A percentile compares a stretch with the other conserved stretches of the same genome.
Conservation (phyloP, 1,139 yeast species). For the Suhomyces bokatorum region DNA sequence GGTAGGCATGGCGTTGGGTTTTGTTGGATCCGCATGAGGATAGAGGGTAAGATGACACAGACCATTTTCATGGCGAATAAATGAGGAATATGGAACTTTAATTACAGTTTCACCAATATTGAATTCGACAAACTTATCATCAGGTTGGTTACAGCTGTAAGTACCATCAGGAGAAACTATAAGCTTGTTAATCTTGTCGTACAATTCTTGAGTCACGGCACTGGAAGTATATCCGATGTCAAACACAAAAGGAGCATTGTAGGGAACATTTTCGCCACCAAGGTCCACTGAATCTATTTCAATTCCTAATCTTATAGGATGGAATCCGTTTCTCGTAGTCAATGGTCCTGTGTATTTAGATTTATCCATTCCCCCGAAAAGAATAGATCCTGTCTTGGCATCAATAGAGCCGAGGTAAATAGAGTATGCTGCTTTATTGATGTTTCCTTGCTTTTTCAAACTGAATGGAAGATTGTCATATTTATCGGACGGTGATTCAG, state of each 20-base stretch:
- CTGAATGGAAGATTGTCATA: constrained; percentile 24
- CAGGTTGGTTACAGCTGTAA: constrained; percentile 4
- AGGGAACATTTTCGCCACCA: neutral
- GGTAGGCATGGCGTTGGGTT: constrained; percentile 6
- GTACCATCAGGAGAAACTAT: neutral
- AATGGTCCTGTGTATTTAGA: too few species aligned
- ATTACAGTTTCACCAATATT: constrained; percentile 4
- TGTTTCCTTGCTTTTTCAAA: constrained; percentile 23
- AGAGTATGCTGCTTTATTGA: constrained; percentile 21
- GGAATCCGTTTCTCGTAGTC: neutral
- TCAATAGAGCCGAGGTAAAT: constrained; percentile 16
- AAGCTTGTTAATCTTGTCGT: neutral
- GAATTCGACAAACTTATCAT: neutral
- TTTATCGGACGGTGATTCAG: neutral
- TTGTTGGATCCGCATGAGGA: neutral
- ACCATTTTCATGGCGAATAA: neutral
- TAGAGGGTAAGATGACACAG: neutral
- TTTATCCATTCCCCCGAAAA: too few species aligned
- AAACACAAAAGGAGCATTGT: neutral
- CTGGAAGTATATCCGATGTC: constrained; percentile 6
- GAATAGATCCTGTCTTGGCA: too few species aligned
- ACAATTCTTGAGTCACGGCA: neutral
- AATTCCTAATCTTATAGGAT: constrained; percentile 1
- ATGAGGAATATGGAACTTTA: constrained; percentile 5
- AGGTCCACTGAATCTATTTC: neutral